These are phyloP conservation scores for Russula vinacea DNA, from an alignment of 768 basidiomycete genomes.

Conservation along the genomic window DNA sequence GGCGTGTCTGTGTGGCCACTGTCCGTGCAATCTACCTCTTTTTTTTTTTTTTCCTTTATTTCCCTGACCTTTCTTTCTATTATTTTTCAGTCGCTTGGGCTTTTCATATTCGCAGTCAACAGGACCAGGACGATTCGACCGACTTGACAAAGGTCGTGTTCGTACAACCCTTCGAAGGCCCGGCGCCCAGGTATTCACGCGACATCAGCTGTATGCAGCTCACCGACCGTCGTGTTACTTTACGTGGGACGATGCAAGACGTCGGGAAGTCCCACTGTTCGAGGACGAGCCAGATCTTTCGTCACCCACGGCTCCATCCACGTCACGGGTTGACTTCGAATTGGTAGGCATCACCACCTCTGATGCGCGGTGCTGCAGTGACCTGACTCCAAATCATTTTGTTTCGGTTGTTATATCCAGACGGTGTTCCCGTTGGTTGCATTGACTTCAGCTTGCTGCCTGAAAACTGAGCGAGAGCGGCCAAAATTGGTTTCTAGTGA, in stretches of 20 bases:
- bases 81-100: conserved; percentile 1
- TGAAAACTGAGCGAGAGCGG: conserved; percentile 1
- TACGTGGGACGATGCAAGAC: conserved; percentile 23
- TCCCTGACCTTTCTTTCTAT: no score
- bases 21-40: conserved; percentile 10
- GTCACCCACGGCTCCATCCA: not conserved
- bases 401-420: not conserved
- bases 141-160: not conserved
- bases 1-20: conserved; percentile 25
- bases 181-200: not conserved
- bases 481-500: not conserved
- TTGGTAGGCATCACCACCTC: not conserved
- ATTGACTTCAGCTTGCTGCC: conserved; percentile 26
- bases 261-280: conserved; percentile 15
- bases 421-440: conserved; percentile 8
- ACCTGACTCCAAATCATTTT: not conserved
- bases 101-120: conserved; percentile 23
- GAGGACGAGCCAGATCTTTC: not conserved
- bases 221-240: conserved; percentile 29
- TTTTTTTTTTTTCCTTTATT: not conserved
- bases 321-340: not conserved
- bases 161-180: conserved; percentile 9
- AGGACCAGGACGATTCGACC: not conserved
- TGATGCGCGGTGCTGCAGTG: not conserved
- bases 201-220: conserved; percentile 27